Conservation (phyloP, 768 basidiomycete genomes). For the Lentinula guzmanii region DNA sequence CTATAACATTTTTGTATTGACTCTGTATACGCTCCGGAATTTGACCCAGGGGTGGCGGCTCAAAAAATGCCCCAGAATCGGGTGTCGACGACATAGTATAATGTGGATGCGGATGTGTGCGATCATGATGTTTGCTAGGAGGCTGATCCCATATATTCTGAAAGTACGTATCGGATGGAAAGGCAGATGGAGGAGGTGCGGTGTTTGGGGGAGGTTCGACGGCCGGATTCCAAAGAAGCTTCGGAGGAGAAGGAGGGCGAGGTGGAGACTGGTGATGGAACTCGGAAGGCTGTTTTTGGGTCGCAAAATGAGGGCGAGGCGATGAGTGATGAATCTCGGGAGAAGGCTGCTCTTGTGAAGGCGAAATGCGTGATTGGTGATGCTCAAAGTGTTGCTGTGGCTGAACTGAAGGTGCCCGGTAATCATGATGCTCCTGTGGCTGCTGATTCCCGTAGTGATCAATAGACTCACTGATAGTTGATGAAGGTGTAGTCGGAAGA, state of each 20-base stretch:
- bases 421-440: neutral
- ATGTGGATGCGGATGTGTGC: constrained; percentile 21
- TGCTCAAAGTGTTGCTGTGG: neutral
- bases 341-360: constrained; percentile 15
- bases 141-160: constrained; percentile 83
- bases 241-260: constrained; percentile 54
- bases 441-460: neutral
- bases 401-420: neutral
- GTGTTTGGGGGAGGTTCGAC: constrained; percentile 71
- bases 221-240: constrained; percentile 77
- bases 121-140: constrained; percentile 32
- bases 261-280: constrained; percentile 19
- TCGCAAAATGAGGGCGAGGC: constrained; percentile 16
- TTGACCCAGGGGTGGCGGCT: constrained; percentile 49
- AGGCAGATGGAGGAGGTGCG: constrained; percentile 47
- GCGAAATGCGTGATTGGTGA: constrained; percentile 14
- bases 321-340: constrained; percentile 17
- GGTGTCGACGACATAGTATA: constrained; percentile 25
- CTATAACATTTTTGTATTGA: constrained; percentile 63
- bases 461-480: neutral
- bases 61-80: constrained; percentile 49
- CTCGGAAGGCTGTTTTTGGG: constrained; percentile 16
- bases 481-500: constrained; percentile 30
- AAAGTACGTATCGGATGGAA: constrained; percentile 74
- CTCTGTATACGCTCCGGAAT: constrained; percentile 73